Base-by-base conservation (phyloP, 2,329 filamentous ascomycete genomes). In the Clarireedia paspali region DNA sequence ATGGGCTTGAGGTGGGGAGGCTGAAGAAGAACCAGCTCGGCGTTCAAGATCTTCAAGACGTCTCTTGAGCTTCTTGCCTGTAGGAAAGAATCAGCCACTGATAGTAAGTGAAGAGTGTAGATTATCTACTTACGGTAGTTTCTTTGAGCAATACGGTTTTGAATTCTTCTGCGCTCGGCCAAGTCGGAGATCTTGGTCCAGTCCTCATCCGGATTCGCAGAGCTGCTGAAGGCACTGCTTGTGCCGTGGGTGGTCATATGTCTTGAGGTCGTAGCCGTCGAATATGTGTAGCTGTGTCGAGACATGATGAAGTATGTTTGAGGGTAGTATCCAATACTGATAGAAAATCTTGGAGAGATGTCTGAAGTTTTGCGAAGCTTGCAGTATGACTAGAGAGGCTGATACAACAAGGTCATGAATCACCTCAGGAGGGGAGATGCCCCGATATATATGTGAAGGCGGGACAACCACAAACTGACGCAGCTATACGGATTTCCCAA, bases 111-210 rank as follows among this genome's bases (percentile, higher is more conserved):
- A 17, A 12, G 46, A 50, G 52, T 42, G 53, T 53, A 48, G 47
- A 36, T 15, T 47, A 59, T 23, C n/a, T 53, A 80, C 85, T 71
- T 78, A 95, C 91, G 91, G 77, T 96, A 96, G 77, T 96, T 96
- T 68, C 91, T 87, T 75, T 97, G 92, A 64, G 92, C 92, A 79
- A 97, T 96, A 65, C 92, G 85, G 76, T 97, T 97, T 75, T 97
- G 91, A 76, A 96, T 96, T 70, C 91, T 83, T 67, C 91, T 81
- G 69, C 94, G 85, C 75, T 97, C 92, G 51, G 91, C 92, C 58
- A 97, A 85, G 73, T 97, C 92, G 57, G 92, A 95, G 71, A 97
- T 96, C 83, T 96, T 95, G 70, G 92, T 96, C 92, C 92, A 97
- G 76, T 97, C 92, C 75, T 97, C 92, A 69, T 96, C 91, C 55